These are phyloP conservation scores for Penicillium sp. DNA, from an alignment of 2,329 filamentous ascomycete species.

Conservation along the genomic window DNA sequence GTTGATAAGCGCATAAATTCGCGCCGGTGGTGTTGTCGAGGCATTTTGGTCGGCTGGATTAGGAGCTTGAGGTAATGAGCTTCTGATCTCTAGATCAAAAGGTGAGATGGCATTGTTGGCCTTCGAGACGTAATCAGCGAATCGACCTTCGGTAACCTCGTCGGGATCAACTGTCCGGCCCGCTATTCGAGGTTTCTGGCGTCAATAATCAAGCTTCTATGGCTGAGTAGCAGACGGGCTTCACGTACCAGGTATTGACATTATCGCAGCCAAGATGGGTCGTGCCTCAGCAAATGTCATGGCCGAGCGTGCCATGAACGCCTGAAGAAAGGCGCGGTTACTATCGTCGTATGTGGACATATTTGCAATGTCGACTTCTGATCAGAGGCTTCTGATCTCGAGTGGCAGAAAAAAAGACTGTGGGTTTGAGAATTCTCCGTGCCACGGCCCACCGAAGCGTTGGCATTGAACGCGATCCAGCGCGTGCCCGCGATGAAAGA, in stretches of 20 bases:
- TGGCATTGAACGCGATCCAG: constrained; percentile 14
- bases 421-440: neutral
- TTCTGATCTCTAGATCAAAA: constrained; percentile 86
- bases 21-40: constrained; percentile 36
- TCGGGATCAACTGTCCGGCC: constrained; percentile 50
- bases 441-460: neutral
- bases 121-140: constrained; percentile 64
- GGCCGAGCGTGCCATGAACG: constrained; percentile 72
- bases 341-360: constrained; percentile 54
- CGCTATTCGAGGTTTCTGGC: constrained; percentile 31
- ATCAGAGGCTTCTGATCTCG: neutral
- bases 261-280: constrained; percentile 71
- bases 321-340: constrained; percentile 87
- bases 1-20: constrained; percentile 83
- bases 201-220: neutral
- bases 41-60: constrained; percentile 35
- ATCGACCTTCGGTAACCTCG: constrained; percentile 64
- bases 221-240: neutral
- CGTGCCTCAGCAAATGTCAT: constrained; percentile 72
- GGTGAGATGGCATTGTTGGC: constrained; percentile 69
- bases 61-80: constrained; percentile 63
- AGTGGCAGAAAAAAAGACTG: neutral
- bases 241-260: constrained; percentile 54
- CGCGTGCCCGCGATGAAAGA: constrained; percentile 13
- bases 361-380: constrained; percentile 9